Percentiles rank a stretch among this genome's conserved stretches.
Evolutionary conservation across 495 filamentous ascomycete genomes (phyloP).

Genomic region (Penicillium tannophilum): DNA sequence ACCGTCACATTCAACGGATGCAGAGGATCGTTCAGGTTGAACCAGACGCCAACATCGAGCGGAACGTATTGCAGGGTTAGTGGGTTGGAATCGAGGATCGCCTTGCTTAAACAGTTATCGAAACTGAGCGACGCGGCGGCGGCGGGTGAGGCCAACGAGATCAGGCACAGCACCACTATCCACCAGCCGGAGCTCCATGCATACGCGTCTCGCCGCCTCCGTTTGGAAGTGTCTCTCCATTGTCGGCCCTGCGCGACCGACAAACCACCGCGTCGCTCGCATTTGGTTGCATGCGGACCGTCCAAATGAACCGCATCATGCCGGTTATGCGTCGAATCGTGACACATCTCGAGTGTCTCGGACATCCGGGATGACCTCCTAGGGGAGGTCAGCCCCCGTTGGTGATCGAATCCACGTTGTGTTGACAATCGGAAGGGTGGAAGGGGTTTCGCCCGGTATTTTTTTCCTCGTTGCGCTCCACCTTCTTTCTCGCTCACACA

Average conservation of each 20-base stretch:
- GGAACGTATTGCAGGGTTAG: constrained; percentile 80
- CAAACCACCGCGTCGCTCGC: constrained; percentile 14
- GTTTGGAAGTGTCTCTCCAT: constrained; percentile 27
- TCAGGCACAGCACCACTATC: constrained; percentile 29
- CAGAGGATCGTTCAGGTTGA: constrained; percentile 60
- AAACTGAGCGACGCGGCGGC: constrained; percentile 69
- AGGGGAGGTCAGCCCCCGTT: constrained; percentile 51
- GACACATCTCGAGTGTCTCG: constrained; percentile 37
- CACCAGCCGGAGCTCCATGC: constrained; percentile 14
- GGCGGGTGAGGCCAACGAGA: constrained; percentile 26
- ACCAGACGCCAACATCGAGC: constrained; percentile 67
- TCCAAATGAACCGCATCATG: background rate
- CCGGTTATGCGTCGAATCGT: constrained; percentile 28
- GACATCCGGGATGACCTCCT: constrained; percentile 49
- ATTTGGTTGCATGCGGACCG: constrained; percentile 11
- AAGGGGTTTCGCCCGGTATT: constrained; percentile 5
- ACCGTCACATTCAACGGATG: constrained; percentile 77
- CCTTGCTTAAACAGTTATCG: constrained; percentile 75
- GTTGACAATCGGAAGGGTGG: constrained; percentile 24
- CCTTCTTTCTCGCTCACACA: background rate
- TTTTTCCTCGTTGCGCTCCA: constrained; percentile 11
- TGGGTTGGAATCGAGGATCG: constrained; percentile 55
- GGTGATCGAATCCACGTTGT: constrained; percentile 48
- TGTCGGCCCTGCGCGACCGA: constrained; percentile 17
- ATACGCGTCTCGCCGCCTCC: constrained; percentile 19